Conservation (phyloP, 495 filamentous ascomycete species). For the Geopyxis carbonaria region DNA sequence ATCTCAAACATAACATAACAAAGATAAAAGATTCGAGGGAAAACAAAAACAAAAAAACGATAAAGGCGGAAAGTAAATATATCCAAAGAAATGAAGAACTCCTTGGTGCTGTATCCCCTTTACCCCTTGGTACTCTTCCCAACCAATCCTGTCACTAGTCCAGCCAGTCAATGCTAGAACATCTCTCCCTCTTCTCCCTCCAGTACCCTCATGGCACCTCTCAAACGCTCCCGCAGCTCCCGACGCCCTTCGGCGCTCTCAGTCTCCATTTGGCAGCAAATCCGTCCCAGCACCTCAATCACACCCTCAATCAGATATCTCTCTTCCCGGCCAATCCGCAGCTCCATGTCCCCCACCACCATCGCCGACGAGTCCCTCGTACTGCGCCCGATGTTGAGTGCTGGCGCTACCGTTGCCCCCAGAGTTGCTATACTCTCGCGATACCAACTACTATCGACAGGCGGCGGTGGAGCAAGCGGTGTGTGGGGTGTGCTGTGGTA, state of each 20-base stretch:
- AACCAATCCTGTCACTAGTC: too few relatives aligned
- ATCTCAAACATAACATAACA: too few relatives aligned
- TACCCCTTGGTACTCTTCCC: too few relatives aligned
- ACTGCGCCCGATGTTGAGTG: not conserved
- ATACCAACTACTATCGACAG: not conserved
- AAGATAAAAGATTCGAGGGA: not conserved
- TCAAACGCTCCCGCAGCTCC: slow-evolving; percentile 14
- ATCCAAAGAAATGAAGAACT: not conserved
- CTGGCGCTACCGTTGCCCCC: not conserved
- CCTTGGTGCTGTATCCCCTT: not conserved
- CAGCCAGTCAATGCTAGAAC: too few relatives aligned
- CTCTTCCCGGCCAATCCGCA: slow-evolving; percentile 12
- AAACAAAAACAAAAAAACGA: slow-evolving; percentile 2
- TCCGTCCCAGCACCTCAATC: slow-evolving; percentile 18
- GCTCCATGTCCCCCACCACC: not conserved
- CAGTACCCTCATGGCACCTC: slow-evolving; percentile 16
- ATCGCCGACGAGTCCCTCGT: not conserved
- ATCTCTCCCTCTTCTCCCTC: slow-evolving; percentile 7
- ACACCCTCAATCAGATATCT: slow-evolving; percentile 18
- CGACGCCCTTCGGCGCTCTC: slow-evolving; percentile 7
- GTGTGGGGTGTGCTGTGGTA: slow-evolving; percentile 24
- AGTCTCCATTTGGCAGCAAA: slow-evolving; percentile 21
- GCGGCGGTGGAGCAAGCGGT: slow-evolving; percentile 5
- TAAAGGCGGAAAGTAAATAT: not conserved
- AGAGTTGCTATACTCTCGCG: slow-evolving; percentile 12